phyloP scores from a whole-genome alignment of 495 filamentous ascomycete species.

The Podospora appendiculata region DNA sequence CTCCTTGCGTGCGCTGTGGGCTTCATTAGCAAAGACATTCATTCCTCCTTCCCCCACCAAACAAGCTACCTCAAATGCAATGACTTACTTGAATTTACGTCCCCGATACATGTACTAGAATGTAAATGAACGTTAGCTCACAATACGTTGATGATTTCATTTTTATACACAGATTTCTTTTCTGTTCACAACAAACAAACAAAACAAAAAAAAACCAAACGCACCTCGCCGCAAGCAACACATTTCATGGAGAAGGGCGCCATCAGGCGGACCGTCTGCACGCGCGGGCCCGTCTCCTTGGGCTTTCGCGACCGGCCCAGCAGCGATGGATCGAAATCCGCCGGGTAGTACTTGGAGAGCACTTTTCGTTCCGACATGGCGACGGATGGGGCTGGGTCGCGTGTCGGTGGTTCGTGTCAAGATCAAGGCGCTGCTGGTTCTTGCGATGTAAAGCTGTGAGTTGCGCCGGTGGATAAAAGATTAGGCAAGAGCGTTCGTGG shows the following conservation, averaged over 20 bases:
- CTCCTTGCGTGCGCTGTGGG: constrained; percentile 66
- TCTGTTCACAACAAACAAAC: too few species aligned
- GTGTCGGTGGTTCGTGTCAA: not conserved
- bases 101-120: constrained; percentile 81
- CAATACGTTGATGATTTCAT: constrained; percentile 83
- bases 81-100: constrained; percentile 71
- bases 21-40: too few species aligned
- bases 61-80: too few species aligned
- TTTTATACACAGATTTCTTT: too few species aligned
- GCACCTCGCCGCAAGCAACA: constrained; percentile 73
- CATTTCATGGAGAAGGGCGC: constrained; percentile 95
- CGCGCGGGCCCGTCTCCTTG: constrained; percentile 69
- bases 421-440: not conserved
- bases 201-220: constrained; percentile 70
- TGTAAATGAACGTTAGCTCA: not conserved
- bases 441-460: too few species aligned
- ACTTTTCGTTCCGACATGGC: constrained; percentile 4
- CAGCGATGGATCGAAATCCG: constrained; percentile 92
- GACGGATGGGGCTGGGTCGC: not conserved
- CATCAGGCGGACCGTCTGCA: constrained; percentile 91
- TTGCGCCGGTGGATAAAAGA: too few species aligned
- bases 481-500: too few species aligned
- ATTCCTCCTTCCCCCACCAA: too few species aligned
- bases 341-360: constrained; percentile 70
- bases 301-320: constrained; percentile 55